A percentile compares a stretch with the other conserved stretches of the same genome.
Evolutionary conservation across 2,329 filamentous ascomycete genomes (phyloP).

Genomic region (Calonectria henricotiae): DNA sequence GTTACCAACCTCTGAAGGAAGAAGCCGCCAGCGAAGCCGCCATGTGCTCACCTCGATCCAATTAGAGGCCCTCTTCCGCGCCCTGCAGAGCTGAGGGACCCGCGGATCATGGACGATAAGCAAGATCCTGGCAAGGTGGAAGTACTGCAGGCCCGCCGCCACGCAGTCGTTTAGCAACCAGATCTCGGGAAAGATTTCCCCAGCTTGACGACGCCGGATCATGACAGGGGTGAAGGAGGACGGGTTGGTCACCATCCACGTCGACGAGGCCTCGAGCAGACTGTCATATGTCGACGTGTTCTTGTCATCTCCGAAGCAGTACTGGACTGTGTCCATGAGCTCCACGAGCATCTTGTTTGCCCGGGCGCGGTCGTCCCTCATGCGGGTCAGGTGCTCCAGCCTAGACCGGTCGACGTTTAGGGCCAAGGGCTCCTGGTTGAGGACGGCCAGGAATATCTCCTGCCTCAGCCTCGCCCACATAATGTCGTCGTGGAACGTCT

Average conservation of each 20-base stretch:
- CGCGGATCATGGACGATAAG: conserved; percentile 49
- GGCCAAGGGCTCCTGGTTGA: conserved; percentile 41
- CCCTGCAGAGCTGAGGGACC: conserved; percentile 47
- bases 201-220: conserved; percentile 4
- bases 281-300: conserved; percentile 42
- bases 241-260: conserved; percentile 49
- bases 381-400: conserved; percentile 26
- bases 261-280: conserved; percentile 43
- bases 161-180: conserved; percentile 49
- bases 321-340: conserved; percentile 47
- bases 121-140: conserved; percentile 52
- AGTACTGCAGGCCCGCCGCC: conserved; percentile 51
- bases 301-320: conserved; percentile 49
- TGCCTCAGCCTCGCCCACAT: conserved; percentile 44
- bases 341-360: conserved; percentile 49
- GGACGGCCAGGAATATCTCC: conserved; percentile 45
- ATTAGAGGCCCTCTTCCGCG: conserved; percentile 37
- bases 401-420: conserved; percentile 18
- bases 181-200: conserved; percentile 48
- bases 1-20: neutral
- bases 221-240: conserved; percentile 50
- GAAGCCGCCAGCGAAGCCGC: neutral
- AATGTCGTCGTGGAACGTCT: conserved; percentile 32
- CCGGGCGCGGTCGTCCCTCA: conserved; percentile 43
- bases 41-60: conserved; percentile 39